Percentiles rank a stretch among this genome's conserved stretches.
phyloP scores from a whole-genome alignment of 2,329 filamentous ascomycete species.

The Monilinia polystroma region DNA sequence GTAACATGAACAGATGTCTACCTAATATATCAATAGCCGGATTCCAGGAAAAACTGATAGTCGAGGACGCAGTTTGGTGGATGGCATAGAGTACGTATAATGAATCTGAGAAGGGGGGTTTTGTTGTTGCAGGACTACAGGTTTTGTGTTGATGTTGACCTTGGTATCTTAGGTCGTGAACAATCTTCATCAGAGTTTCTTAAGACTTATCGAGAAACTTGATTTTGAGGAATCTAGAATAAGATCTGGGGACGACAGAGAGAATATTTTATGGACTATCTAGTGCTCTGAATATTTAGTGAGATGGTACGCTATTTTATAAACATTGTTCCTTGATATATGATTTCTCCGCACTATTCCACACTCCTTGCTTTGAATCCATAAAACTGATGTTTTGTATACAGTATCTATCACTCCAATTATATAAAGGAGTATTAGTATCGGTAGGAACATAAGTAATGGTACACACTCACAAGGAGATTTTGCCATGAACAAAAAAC shows the following conservation, averaged over 20 bases:
- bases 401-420: too few species aligned
- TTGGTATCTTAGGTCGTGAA: background rate
- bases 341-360: too few species aligned
- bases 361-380: too few species aligned
- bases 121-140: background rate
- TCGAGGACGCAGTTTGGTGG: background rate
- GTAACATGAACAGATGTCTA: background rate
- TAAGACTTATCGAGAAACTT: background rate
- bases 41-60: background rate
- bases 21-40: background rate
- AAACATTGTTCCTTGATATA: too few species aligned
- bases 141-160: background rate
- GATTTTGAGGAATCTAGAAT: background rate
- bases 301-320: too few species aligned
- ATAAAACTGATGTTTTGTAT: too few species aligned
- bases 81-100: background rate
- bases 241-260: background rate
- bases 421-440: too few species aligned
- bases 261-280: too few species aligned
- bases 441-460: too few species aligned
- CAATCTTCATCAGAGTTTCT: background rate
- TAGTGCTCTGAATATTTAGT: too few species aligned
- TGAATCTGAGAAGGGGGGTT: background rate
- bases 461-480: too few species aligned
- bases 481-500: too few species aligned